Conservation (phyloP, 345 rosid genomes). For the Melaleuca quinquenervia region DNA sequence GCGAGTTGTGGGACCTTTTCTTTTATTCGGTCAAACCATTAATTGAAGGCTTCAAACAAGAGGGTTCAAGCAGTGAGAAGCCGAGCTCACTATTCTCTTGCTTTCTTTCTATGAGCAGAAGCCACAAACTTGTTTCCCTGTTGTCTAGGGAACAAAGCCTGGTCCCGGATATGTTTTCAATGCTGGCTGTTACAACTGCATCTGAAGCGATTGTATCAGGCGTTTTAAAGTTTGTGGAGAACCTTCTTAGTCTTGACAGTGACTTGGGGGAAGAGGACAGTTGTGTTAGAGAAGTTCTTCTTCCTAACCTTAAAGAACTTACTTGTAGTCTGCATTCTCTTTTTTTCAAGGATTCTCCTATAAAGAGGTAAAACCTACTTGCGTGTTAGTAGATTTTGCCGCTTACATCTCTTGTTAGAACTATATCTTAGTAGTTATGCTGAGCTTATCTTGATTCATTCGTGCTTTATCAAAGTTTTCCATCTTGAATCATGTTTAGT, state of each 20-base stretch:
- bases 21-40: conserved; percentile 62
- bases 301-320: conserved; percentile 48
- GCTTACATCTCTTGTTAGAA: background rate
- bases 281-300: conserved; percentile 28
- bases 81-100: conserved; percentile 85
- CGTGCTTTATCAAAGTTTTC: background rate
- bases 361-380: conserved; percentile 45
- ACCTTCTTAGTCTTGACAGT: conserved; percentile 58
- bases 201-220: conserved; percentile 69
- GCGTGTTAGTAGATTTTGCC: background rate
- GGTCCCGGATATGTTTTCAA: conserved; percentile 71
- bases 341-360: conserved; percentile 33
- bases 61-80: conserved; percentile 91
- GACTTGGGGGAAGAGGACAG: conserved; percentile 40
- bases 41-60: conserved; percentile 68
- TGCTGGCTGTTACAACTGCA: conserved; percentile 54
- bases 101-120: conserved; percentile 89
- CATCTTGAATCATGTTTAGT: background rate
- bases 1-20: conserved; percentile 80
- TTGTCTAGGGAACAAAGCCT: conserved; percentile 58
- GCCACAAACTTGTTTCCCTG: conserved; percentile 45
- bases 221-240: conserved; percentile 68
- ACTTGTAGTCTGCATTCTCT: conserved; percentile 56
- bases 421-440: background rate
- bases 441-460: background rate